These are phyloP conservation scores for Tephrocybe sp. DNA, from an alignment of 768 basidiomycete species.

Conservation along the genomic window DNA sequence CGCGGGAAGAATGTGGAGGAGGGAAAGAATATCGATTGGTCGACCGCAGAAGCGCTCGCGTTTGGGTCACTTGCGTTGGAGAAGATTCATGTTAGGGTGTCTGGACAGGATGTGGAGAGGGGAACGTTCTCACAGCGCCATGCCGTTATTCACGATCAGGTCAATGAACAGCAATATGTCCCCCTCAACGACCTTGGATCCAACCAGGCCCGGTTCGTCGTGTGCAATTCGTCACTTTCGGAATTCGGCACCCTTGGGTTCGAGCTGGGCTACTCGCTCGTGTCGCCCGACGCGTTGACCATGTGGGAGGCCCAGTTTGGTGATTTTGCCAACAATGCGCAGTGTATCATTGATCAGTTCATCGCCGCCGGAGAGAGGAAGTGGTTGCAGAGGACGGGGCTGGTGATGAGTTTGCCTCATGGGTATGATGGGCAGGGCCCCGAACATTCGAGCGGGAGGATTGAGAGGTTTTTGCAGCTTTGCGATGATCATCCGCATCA, in stretches of 20 bases:
- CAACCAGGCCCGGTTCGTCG: constrained; percentile 88
- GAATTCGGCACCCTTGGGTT: constrained; percentile 96
- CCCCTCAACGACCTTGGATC: constrained; percentile 87
- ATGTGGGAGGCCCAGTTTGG: constrained; percentile 99
- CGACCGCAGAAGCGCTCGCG: constrained; percentile 96
- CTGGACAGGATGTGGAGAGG: constrained; percentile 98
- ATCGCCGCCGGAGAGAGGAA: constrained; percentile 97
- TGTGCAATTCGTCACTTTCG: constrained; percentile 96
- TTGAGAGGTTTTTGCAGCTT: constrained; percentile 96
- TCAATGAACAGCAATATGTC: constrained; percentile 85
- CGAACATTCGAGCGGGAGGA: constrained; percentile 93
- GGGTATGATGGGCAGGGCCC: constrained; percentile 99
- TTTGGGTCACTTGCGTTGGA: constrained; percentile 93
- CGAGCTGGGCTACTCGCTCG: constrained; percentile 97
- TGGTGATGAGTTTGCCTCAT: constrained; percentile 89
- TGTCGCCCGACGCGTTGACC: constrained; percentile 88
- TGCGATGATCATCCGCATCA: constrained; percentile 95
- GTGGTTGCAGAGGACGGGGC: constrained; percentile 92
- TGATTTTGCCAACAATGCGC: constrained; percentile 97
- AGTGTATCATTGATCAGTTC: constrained; percentile 98
- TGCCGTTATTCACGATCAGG: constrained; percentile 95
- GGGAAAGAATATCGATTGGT: constrained; percentile 93
- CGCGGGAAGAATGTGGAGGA: constrained; percentile 93
- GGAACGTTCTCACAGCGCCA: constrained; percentile 99
- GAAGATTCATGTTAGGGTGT: constrained; percentile 91